Evolutionary conservation across 768 basidiomycete species (phyloP).

Genomic region (Tulasnella sp.): DNA sequence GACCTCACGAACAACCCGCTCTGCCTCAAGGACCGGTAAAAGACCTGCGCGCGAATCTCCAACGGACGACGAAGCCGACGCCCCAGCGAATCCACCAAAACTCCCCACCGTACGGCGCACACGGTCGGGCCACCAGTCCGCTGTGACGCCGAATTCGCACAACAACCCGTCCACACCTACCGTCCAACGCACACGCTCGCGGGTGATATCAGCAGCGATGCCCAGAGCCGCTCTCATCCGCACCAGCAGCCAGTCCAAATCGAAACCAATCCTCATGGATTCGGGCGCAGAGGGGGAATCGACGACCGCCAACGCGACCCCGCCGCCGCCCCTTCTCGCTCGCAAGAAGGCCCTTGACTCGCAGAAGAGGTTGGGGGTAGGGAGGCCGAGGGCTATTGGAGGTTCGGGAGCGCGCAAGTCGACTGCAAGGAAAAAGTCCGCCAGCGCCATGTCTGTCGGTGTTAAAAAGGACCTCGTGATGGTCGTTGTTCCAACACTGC

Average conservation of each 20-base stretch:
- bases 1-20: background rate
- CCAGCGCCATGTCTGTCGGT: background rate
- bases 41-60: background rate
- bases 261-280: too few species aligned
- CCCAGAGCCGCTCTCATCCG: background rate
- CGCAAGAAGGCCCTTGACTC: background rate
- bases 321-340: background rate
- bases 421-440: conserved; percentile 5
- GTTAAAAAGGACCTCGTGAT: background rate
- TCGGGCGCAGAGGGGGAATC: background rate
- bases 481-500: background rate
- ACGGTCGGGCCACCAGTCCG: background rate
- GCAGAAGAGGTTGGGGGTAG: conserved; percentile 2
- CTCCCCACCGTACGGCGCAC: background rate
- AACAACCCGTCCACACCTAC: background rate
- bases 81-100: background rate
- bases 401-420: conserved; percentile 5
- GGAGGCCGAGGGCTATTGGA: background rate
- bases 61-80: background rate
- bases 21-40: background rate
- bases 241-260: background rate
- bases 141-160: background rate
- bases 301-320: background rate
- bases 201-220: background rate
- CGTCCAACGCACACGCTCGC: background rate